Evolutionary conservation across 2,329 filamentous ascomycete genomes (phyloP), one percentile per base, ranked within the genome.

Genomic region (Arthrocladium fulminans): DNA sequence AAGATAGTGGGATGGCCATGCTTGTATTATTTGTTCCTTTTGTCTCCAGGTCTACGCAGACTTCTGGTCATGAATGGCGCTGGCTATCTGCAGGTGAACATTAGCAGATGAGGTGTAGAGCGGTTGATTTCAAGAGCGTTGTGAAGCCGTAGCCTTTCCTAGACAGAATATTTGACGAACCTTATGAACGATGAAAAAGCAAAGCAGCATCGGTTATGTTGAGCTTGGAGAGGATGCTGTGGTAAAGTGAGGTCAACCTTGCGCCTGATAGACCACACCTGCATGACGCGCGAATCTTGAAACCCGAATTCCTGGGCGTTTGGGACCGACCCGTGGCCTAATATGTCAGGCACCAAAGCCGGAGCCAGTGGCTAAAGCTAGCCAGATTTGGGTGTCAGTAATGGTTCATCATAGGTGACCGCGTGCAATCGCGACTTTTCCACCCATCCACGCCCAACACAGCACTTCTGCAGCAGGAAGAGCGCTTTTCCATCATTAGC

Each of bases 371-470:
- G 32, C 32, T 15, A 35, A 6, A 15, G n/a, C 32, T 35, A 35
- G 32, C 32, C 32, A n/a, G n/a, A n/a, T 35, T 35, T 15, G 13
- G 32, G 7, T 5, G 32, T 5, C 32, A 15, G n/a, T 15, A n/a
- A n/a, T 35, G 17, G 32, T 35, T 9, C 32, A 35, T 35, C 32
- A 35, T 35, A 35, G 32, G 32, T 35, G 32, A 35, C 32, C 32
- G 32, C 32, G 32, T 35, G 32, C 32, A 35, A 35, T 35, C 32
- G 32, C 32, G 32, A 35, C 32, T 35, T 35, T 35, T 35, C 6
- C 6, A 5, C 13, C 10, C 32, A 6, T 7, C 27, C 13, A 29
- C 13, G 7, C 27, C n/a, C n/a, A n/a, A n/a, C 27, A 29, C 13
- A 15, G 6, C 32, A 35, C 32, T 35, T 5, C 32, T 35, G 32